Base-by-base conservation (phyloP, 352 stramenopile species). In the Globisporangium cylindrosporum region DNA sequence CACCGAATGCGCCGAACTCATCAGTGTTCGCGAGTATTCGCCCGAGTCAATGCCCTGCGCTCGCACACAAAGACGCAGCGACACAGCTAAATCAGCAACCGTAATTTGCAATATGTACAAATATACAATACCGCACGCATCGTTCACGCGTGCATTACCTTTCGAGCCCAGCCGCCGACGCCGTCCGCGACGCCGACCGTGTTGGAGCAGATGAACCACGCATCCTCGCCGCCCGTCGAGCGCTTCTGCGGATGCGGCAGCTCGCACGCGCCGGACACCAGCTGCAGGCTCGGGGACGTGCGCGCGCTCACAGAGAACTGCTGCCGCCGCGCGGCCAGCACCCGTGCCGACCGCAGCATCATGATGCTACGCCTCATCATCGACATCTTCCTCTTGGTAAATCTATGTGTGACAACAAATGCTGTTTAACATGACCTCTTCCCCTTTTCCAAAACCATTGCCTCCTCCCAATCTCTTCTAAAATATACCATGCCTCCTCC, bases 181-280 rank as follows among this genome's bases (percentile, higher is more conserved):
- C 90, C 90, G 68, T 97, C 90, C 24, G 89, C 88, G 18, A 97
- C 89, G 69, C 88, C 90, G 8, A 97, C 79, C 6, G 84, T 89
- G 59, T 89, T 86, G 29, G 75, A 77, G 55, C 77, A 79, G 32
- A 95, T 83, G 66, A 96, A 97, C 77, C 83, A 93, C 59, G 89
- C 87, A 66, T 97, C 90, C 58, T 97, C 90, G 27, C 90, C 90
- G 43, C 86, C 86, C 38, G 88, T 94, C 10, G 84, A 72, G 56
- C 84, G 80, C 68, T 97, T 97, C 72, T 94, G 82, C 8, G 90
- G 86, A 58, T 97, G 89, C 64, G 89, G 88, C 51, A 97, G 73
- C 48, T 81, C 80, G 56, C 84, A 94, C n/a, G 75, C 82, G 22
- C 86, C 82, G 25, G 86, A 90, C 29, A 90, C 70, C 3, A 94